These are phyloP conservation scores for Magnaporthiopsis poae DNA, from an alignment of 2,329 filamentous ascomycete genomes.

Conservation along the genomic window DNA sequence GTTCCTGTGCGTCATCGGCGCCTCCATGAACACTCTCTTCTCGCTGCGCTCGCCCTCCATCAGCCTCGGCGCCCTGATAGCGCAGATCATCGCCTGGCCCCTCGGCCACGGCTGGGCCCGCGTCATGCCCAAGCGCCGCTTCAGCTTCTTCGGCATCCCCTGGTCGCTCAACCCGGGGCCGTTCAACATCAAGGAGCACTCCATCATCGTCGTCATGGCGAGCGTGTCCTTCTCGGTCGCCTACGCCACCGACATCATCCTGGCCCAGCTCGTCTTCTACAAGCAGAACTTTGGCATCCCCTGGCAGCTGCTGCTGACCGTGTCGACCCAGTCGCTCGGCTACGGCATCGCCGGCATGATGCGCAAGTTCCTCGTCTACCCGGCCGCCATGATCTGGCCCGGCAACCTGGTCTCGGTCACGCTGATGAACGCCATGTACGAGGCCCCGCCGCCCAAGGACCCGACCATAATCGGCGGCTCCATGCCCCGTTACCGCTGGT, in stretches of 20 bases:
- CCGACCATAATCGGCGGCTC: constrained; percentile 49
- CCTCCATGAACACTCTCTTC: constrained; percentile 54
- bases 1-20: constrained; percentile 44
- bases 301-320: constrained; percentile 56
- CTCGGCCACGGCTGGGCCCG: constrained; percentile 52
- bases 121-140: constrained; percentile 39
- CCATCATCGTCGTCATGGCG: constrained; percentile 61
- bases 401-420: constrained; percentile 55
- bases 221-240: constrained; percentile 60
- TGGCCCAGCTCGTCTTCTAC: constrained; percentile 63
- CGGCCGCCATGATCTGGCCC: constrained; percentile 68
- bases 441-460: constrained; percentile 40
- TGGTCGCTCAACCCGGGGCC: constrained; percentile 57
- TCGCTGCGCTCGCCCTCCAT: constrained; percentile 54
- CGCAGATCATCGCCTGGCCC: constrained; percentile 55
- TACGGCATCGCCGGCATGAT: constrained; percentile 62
- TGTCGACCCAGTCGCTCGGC: constrained; percentile 60
- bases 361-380: constrained; percentile 53
- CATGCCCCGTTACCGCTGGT: constrained; percentile 48
- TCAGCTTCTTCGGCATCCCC: constrained; percentile 41
- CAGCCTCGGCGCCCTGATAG: constrained; percentile 49
- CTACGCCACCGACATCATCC: constrained; percentile 65
- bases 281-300: constrained; percentile 56
- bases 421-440: constrained; percentile 65
- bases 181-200: constrained; percentile 62